Evolutionary conservation across 805 yeast genomes (phyloP), one percentile per base, ranked within the genome.

Genomic region (Cyberlindnera veronae): DNA sequence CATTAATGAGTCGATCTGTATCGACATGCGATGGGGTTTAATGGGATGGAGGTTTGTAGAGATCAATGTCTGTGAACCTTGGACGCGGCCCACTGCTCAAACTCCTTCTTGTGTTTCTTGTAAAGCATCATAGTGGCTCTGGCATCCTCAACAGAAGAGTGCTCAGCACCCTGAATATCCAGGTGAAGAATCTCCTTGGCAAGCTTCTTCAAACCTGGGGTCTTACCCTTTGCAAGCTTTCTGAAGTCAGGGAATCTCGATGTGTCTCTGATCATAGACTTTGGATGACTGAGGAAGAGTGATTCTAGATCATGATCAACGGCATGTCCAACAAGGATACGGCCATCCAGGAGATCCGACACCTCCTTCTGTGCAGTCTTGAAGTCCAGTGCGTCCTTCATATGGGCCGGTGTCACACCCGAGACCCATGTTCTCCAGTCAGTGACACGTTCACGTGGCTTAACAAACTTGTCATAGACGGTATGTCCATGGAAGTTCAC

Each of bases 351-450:
- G 6, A 87, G 44, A 1, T 74, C 69, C 0, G 77, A 59, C 0
- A 78, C 81, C 36, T 62, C 65, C 18, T 63, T 49, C 57, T 84
- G 95, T 0, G 91, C 95, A 18, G 76, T 76, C 48, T 74, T 69
- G 53, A 84, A 84, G 1, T 77, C 46, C 0, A 82, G 70, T 0
- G 96, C 96, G 30, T 68, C 60, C 21, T 66, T 64, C 84, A 90
- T 79, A 55, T 82, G 76, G 3, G 63, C 60, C 0, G 95, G 87
- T 3, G 80, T 68, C 3, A 90, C 76, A 19, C 98, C 98, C 61
- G 91, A 81, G 16, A 88, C 95, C 84, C 89, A 80, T 0, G 97
- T 90, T 60, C 97, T 72, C 90, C 93, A 90, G 54, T 90, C 95
- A 0, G 90, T 81, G 3, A 90, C 95, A 39, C 65, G 67, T 52